These are phyloP conservation scores for Vishniacozyma victoriae DNA, from an alignment of 768 basidiomycete genomes.

Conservation along the genomic window DNA sequence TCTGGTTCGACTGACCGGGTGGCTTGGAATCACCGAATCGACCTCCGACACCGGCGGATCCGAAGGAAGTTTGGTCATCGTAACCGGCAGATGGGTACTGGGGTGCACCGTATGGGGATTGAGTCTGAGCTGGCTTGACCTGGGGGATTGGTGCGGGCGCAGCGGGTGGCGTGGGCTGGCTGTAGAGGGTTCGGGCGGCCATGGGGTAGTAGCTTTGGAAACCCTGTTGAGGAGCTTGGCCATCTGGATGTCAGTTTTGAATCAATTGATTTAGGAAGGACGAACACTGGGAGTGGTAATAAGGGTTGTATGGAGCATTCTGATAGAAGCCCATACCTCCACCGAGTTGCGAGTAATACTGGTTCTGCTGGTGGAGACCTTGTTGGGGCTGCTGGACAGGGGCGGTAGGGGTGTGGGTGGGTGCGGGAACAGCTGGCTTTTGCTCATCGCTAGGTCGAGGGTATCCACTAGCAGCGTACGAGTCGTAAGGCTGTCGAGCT, in stretches of 20 bases:
- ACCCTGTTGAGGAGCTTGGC: conserved; percentile 40
- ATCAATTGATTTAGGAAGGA: not conserved
- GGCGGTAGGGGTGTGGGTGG: conserved; percentile 21
- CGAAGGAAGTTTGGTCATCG: conserved; percentile 24
- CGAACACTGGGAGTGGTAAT: conserved; percentile 43
- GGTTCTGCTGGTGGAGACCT: conserved; percentile 37
- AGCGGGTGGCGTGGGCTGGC: conserved; percentile 30
- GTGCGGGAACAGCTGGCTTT: conserved; percentile 32
- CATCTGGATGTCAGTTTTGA: conserved; percentile 15
- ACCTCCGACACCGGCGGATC: conserved; percentile 10
- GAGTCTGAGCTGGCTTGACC: conserved; percentile 24
- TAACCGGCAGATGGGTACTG: conserved; percentile 30
- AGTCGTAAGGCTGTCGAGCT: conserved; percentile 34
- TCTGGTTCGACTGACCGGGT: conserved; percentile 4
- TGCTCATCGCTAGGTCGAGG: conserved; percentile 38
- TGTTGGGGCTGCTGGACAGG: conserved; percentile 19
- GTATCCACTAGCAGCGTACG: conserved; percentile 44
- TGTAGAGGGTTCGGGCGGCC: conserved; percentile 39
- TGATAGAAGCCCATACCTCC: conserved; percentile 45
- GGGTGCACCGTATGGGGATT: conserved; percentile 40
- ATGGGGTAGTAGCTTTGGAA: conserved; percentile 46
- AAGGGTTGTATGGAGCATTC: conserved; percentile 46
- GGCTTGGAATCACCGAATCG: conserved; percentile 34
- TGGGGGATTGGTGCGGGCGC: conserved; percentile 26
- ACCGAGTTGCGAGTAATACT: conserved; percentile 40